Conservation (phyloP, 495 filamentous ascomycete genomes). For the Aspergillus nanangensis region DNA sequence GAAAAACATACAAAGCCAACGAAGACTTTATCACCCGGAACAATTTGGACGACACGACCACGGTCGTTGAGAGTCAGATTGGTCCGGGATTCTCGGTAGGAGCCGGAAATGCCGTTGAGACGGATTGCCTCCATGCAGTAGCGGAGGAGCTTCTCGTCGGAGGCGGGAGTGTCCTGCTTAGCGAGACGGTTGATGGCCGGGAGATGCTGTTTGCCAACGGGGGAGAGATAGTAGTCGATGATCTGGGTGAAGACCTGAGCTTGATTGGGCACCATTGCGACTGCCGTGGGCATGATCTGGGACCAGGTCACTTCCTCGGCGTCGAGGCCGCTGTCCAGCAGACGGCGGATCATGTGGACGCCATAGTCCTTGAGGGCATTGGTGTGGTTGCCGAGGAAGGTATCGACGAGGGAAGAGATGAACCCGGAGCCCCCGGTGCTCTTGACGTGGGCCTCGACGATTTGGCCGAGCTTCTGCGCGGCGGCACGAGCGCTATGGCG, state of each 20-base stretch:
- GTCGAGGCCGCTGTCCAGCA: conserved; percentile 59
- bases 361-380: conserved; percentile 58
- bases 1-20: conserved; percentile 33
- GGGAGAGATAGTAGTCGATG: conserved; percentile 70
- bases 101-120: conserved; percentile 55
- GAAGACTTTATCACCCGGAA: conserved; percentile 49
- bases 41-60: conserved; percentile 42
- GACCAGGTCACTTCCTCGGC: conserved; percentile 66
- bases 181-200: conserved; percentile 54
- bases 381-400: conserved; percentile 42
- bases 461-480: conserved; percentile 52
- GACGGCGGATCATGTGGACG: conserved; percentile 57
- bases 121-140: conserved; percentile 54
- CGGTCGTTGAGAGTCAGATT: conserved; percentile 45
- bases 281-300: conserved; percentile 59
- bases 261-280: conserved; percentile 62
- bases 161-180: conserved; percentile 37
- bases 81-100: conserved; percentile 44
- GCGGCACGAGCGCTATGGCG: conserved; percentile 56
- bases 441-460: conserved; percentile 62
- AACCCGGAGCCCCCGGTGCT: conserved; percentile 46
- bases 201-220: conserved; percentile 47
- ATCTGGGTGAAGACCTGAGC: conserved; percentile 69
- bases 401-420: conserved; percentile 49
- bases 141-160: conserved; percentile 45